Evolutionary conservation across 2,329 filamentous ascomycete species (phyloP).

Genomic region (Eutypa lata): DNA sequence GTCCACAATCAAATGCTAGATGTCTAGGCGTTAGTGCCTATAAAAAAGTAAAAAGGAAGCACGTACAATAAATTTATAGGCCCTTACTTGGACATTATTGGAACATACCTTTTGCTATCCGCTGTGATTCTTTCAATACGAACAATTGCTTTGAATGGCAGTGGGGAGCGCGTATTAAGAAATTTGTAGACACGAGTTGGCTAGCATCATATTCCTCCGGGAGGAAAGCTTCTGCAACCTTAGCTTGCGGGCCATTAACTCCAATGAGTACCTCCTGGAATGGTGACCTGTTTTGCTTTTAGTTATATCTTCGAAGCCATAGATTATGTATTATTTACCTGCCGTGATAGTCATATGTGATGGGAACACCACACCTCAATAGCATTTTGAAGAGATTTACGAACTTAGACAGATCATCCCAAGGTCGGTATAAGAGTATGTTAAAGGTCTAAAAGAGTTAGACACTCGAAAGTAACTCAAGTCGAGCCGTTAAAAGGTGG

Average conservation of each 20-base stretch:
- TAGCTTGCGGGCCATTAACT: neutral
- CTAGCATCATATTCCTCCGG: neutral
- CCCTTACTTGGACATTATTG: no score
- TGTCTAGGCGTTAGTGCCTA: neutral
- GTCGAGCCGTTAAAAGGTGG: no score
- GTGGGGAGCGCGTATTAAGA: no score
- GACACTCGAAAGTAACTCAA: no score
- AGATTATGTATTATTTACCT: neutral
- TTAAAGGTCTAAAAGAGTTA: no score
- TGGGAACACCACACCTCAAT: neutral
- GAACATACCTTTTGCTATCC: neutral
- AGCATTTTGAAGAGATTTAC: neutral
- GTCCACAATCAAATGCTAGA: neutral
- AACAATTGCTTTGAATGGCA: neutral
- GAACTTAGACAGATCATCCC: neutral
- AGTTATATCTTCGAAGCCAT: neutral
- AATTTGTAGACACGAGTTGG: no score
- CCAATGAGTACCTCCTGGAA: accelerated
- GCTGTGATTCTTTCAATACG: neutral
- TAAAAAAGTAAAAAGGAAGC: no score
- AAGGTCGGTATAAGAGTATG: no score
- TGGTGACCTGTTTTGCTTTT: neutral
- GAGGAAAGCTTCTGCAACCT: neutral
- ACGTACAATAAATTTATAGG: neutral
- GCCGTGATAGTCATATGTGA: neutral